Conservation (phyloP, 2,329 filamentous ascomycete species). For the Neospermospora avenae region DNA sequence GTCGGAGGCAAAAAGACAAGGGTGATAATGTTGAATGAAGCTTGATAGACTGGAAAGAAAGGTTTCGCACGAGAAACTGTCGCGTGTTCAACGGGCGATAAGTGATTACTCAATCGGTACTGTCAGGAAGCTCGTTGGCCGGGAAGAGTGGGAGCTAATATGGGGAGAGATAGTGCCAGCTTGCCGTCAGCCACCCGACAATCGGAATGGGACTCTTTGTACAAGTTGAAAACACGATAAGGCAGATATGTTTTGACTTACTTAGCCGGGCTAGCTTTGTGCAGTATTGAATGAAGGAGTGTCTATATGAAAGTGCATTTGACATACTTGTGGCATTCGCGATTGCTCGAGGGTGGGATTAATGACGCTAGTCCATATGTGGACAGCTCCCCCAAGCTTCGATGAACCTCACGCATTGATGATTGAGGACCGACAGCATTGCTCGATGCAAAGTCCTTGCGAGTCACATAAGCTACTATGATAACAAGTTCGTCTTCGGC, state of each 20-base stretch:
- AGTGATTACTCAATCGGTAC: not conserved
- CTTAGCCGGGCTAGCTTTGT: not conserved
- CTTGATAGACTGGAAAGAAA: not conserved
- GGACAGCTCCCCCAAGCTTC: too few relatives aligned
- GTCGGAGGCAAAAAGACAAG: not conserved
- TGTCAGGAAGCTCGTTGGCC: not conserved
- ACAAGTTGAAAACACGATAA: not conserved
- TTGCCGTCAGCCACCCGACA: not conserved
- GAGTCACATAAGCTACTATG: too few relatives aligned
- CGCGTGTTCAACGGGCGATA: not conserved
- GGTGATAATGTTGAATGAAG: not conserved
- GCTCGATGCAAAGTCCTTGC: too few relatives aligned
- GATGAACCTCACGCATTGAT: too few relatives aligned
- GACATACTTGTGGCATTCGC: not conserved
- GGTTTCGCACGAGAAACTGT: not conserved
- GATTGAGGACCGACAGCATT: too few relatives aligned
- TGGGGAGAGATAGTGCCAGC: not conserved
- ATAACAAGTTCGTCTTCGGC: too few relatives aligned
- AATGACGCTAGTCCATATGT: not conserved
- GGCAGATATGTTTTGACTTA: not conserved
- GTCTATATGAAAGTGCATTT: not conserved
- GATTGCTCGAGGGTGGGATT: not conserved
- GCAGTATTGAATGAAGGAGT: not conserved
- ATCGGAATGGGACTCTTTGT: not conserved
- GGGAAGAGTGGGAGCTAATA: not conserved